These are phyloP conservation scores for Psilocybe azurescens DNA, from an alignment of 768 basidiomycete genomes.

Conservation along the genomic window DNA sequence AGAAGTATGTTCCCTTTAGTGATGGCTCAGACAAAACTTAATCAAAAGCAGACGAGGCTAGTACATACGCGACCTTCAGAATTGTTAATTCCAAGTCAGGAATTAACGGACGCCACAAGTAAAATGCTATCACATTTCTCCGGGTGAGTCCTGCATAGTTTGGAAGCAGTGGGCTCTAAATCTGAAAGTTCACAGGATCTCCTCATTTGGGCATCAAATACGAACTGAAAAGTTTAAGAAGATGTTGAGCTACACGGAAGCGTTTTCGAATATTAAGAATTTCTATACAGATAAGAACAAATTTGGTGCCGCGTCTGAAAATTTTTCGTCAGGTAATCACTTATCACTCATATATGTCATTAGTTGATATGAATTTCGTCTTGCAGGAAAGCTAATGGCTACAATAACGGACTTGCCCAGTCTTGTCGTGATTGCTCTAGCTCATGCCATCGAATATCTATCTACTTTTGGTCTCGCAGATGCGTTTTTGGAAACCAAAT, in stretches of 20 bases:
- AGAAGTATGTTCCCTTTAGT: constrained; percentile 56
- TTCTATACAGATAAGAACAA: constrained; percentile 67
- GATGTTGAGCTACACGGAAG: constrained; percentile 64
- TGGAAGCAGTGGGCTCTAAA: not conserved
- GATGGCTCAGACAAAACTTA: constrained; percentile 8
- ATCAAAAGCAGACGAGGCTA: constrained; percentile 70
- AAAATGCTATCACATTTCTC: constrained; percentile 78
- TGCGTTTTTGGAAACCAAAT: constrained; percentile 75
- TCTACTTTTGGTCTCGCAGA: constrained; percentile 78
- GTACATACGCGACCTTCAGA: constrained; percentile 87
- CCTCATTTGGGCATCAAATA: constrained; percentile 45
- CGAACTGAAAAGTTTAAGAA: constrained; percentile 69
- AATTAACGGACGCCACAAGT: constrained; percentile 70
- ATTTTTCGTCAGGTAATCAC: constrained; percentile 48
- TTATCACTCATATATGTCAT: constrained; percentile 5
- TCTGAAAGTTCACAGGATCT: constrained; percentile 35
- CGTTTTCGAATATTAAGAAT: constrained; percentile 67
- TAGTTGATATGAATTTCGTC: constrained; percentile 1
- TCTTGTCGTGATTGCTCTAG: constrained; percentile 72
- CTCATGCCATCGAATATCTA: constrained; percentile 74
- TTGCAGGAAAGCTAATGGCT: constrained; percentile 65
- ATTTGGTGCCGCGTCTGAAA: constrained; percentile 43
- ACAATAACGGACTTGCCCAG: constrained; percentile 70
- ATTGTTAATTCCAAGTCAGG: constrained; percentile 65
- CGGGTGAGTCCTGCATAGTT: constrained; percentile 45